These are phyloP conservation scores for Dalbergia cultrata DNA, from an alignment of 306 rosid genomes.

Conservation along the genomic window DNA sequence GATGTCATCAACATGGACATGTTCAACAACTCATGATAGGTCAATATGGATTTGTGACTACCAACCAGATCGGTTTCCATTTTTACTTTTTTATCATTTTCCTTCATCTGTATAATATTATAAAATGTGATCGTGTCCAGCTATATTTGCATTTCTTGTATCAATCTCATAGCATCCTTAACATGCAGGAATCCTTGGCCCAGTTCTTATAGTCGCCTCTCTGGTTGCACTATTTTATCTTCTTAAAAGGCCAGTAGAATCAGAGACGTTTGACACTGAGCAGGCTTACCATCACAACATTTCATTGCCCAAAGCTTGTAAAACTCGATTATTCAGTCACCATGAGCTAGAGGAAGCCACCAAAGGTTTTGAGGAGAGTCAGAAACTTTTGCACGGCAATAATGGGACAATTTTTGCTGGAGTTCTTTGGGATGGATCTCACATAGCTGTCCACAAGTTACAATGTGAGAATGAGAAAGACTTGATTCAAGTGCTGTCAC, in stretches of 20 bases:
- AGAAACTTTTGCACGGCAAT: slow-evolving; percentile 60
- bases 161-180: slow-evolving; percentile 37
- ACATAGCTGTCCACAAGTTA: slow-evolving; percentile 76
- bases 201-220: slow-evolving; percentile 72
- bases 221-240: slow-evolving; percentile 65
- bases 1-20: background rate
- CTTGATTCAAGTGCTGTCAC: slow-evolving; percentile 68
- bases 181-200: slow-evolving; percentile 85
- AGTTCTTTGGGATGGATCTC: slow-evolving; percentile 76
- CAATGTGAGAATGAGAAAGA: slow-evolving; percentile 74
- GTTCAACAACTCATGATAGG: background rate
- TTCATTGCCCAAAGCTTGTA: slow-evolving; percentile 69
- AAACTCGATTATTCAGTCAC: slow-evolving; percentile 71
- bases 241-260: slow-evolving; percentile 62
- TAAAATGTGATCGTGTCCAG: background rate
- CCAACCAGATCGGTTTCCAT: too few relatives aligned
- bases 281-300: slow-evolving; percentile 63
- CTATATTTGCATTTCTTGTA: slow-evolving; percentile 1
- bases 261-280: slow-evolving; percentile 56
- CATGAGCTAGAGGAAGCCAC: slow-evolving; percentile 84
- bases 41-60: background rate
- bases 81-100: too few relatives aligned
- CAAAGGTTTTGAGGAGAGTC: slow-evolving; percentile 63
- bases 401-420: slow-evolving; percentile 75
- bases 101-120: background rate